Evolutionary conservation across 106 monocot genomes (phyloP).

Genomic region (Amphibolis antarctica): DNA sequence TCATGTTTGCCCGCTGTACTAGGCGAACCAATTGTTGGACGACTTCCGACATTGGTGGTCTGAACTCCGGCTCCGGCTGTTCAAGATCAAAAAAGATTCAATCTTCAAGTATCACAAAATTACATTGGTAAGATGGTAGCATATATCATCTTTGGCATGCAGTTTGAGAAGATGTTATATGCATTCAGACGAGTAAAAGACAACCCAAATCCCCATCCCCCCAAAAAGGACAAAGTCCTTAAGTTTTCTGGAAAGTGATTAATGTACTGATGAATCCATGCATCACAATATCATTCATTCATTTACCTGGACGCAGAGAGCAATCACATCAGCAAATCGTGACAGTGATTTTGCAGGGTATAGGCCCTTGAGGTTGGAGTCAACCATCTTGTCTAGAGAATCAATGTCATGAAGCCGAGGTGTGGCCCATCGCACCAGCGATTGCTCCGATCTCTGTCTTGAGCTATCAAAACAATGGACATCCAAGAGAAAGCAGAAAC

Average conservation of each 20-base stretch:
- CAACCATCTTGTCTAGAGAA: slow-evolving; percentile 91
- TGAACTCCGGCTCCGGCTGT: slow-evolving; percentile 90
- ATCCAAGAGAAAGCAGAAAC: not conserved
- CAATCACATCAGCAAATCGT: slow-evolving; percentile 88
- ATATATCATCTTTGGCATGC: no score
- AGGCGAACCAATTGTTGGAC: slow-evolving; percentile 78
- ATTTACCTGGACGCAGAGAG: slow-evolving; percentile 91
- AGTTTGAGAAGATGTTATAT: no score
- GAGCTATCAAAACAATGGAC: slow-evolving; percentile 28
- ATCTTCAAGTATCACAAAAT: no score
- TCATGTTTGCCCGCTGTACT: slow-evolving; percentile 75
- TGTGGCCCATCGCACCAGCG: slow-evolving; percentile 81
- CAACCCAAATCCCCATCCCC: no score
- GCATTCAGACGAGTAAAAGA: no score
- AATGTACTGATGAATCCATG: not conserved
- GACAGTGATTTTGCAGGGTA: slow-evolving; percentile 95
- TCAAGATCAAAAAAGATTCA: not conserved
- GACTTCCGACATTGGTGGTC: slow-evolving; percentile 96
- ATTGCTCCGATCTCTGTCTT: slow-evolving; percentile 68
- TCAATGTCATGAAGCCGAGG: slow-evolving; percentile 98
- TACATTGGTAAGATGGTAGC: no score
- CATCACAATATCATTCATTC: no score
- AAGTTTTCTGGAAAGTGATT: no score
- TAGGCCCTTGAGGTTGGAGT: slow-evolving; percentile 77
- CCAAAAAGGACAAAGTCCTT: no score